Evolutionary conservation across 257 asterid species (phyloP), one percentile per base, ranked within the genome.

Genomic region (Plantago major): DNA sequence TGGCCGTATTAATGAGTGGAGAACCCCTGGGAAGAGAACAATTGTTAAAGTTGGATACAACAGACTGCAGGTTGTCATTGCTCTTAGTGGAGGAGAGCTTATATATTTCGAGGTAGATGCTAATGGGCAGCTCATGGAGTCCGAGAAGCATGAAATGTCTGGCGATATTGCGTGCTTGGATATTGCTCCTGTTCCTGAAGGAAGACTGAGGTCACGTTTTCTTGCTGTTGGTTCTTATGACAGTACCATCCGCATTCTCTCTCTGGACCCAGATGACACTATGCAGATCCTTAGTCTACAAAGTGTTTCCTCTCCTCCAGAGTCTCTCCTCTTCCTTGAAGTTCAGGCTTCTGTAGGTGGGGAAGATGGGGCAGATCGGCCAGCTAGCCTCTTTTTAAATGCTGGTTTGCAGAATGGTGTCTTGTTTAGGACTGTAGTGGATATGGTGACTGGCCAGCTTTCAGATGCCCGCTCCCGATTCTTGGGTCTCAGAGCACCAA

Each of bases 341-440:
- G 99, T 93, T 66, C 99, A 80, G 82, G 97, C 99, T 76, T 93
- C 99, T 60, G 66, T 76, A 66, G 99, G 97, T 53, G 99, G 99
- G 16, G 97, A 87, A 70, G 99, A 93, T 74, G 99, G 99, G 60
- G 99, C 99, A 10, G 99, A 93, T 74, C 99, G 87, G 78, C 99
- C 97, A 50, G 97, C 97, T 58, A 93, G 84, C 73, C 94, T 93
- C 47, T 93, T 93, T 75, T 75, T 93, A 30, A 93, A 93, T 72
- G 97, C 96, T 68, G 89, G 99, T 71, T 74, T 90, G 56, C 96
- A 90, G 52, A 89, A 84, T 80, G 99, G 99, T 51, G 96, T 93
- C 68, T 61, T 93, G 53, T 93, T 85, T 82, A 82, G 99, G 78
- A 93, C 97, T 1, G 97, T 93, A 48, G 99, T 93, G 67, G 99